Evolutionary conservation across 176 grass and related monocot genomes (phyloP).

Genomic region (Tillandsia fasciculata): DNA sequence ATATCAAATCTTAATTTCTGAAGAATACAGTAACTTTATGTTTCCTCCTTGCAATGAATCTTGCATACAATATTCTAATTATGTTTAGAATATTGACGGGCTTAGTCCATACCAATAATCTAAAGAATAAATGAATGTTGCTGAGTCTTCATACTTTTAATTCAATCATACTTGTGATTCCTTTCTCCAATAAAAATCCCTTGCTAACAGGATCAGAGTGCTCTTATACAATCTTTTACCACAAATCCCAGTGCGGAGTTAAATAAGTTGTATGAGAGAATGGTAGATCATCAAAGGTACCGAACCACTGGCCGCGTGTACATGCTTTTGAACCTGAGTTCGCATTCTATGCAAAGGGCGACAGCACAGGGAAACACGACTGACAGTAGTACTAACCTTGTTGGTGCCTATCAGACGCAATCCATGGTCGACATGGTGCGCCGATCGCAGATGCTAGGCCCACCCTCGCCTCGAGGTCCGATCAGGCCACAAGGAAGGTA

Average conservation of each 20-base stretch:
- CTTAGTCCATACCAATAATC: too few relatives aligned
- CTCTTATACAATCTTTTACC: constrained; percentile 51
- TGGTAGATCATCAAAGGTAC: constrained; percentile 24
- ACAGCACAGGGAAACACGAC: constrained; percentile 40
- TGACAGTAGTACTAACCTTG: constrained; percentile 9
- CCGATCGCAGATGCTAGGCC: constrained; percentile 25
- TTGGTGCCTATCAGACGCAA: constrained; percentile 42
- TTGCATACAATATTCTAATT: too few relatives aligned
- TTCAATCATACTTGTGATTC: not conserved
- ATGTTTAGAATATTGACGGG: too few relatives aligned
- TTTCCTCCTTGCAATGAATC: too few relatives aligned
- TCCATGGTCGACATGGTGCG: constrained; percentile 44
- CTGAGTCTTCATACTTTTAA: too few relatives aligned
- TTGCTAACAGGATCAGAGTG: constrained; percentile 41
- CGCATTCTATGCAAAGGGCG: constrained; percentile 43
- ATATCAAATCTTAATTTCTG: too few relatives aligned
- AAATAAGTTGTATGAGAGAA: constrained; percentile 41
- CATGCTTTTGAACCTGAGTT: constrained; percentile 37
- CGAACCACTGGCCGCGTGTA: constrained; percentile 36
- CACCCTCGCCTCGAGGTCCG: too few relatives aligned
- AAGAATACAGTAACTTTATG: too few relatives aligned
- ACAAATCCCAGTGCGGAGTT: constrained; percentile 48
- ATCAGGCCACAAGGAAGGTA: not conserved
- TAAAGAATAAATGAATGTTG: too few relatives aligned
- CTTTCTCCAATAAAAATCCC: not conserved